Evolutionary conservation across 2,329 filamentous ascomycete species (phyloP), one percentile per base, ranked within the genome.

Genomic region (Fusarium albidum): DNA sequence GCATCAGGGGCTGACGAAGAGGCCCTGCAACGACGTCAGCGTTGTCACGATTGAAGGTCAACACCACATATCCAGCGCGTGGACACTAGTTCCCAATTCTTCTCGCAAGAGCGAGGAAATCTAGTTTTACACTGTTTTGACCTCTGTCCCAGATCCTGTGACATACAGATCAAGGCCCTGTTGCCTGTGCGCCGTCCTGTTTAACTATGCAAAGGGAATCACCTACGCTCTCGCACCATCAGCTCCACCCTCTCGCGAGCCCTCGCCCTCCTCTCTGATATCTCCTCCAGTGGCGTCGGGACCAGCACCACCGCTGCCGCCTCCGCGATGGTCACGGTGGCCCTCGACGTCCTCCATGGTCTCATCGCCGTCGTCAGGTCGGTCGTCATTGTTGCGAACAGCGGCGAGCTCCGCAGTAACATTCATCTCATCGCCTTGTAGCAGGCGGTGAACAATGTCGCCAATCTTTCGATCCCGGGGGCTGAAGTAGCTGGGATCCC

Each of bases 191-290:
- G 58, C 62, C 62, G 51, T 61, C 60, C 55, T 50, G 42, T 63
- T 63, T 37, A 63, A 59, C 67, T 63, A 66, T 55, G 67, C 62
- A 68, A 69, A 64, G 65, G 69, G 67, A 64, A 63, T 70, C 55
- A 99, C 96, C 94, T 98, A 99, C 95, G 94, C 95, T 97, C 95
- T 87, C 78, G 91, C 96, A 70, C 96, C 95, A 77, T 98, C 95
- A 66, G 92, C 92, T 72, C 96, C 95, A 55, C 94, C 95, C 76
- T 96, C 92, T 78, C 96, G 84, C 61, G 94, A 86, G 65, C 86
- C 87, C 73, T 92, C 87, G 52, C 95, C 95, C 75, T 98, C 95
- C 74, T 96, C 88, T 75, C 93, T 86, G 65, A 96, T 79, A 72
- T 99, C 94, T 60, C 93, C 94, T 50, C 94, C 94, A 3, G 93